Conservation (phyloP, 1,284 basidiomycete species). For the Trametes sp. region DNA sequence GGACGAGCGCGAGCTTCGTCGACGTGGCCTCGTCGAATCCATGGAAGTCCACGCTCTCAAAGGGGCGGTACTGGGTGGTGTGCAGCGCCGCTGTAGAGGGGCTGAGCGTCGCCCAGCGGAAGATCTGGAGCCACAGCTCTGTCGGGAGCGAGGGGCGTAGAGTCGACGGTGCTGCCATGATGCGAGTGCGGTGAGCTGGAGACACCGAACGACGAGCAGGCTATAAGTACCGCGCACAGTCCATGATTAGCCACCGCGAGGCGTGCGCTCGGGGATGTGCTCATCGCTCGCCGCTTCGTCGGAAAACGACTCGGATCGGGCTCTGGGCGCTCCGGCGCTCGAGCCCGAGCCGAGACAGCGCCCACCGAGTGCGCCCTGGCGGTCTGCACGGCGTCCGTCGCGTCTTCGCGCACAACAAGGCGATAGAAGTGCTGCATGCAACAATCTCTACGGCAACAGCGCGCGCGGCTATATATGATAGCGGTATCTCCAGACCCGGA, state of each 20-base stretch:
- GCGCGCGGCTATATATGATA: constrained; percentile 2
- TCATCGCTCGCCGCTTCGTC: not conserved
- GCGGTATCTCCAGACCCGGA: constrained; percentile 57
- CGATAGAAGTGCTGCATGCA: not conserved
- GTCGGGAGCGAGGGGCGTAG: constrained; percentile 30
- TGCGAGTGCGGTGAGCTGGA: not conserved
- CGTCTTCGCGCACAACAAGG: not conserved
- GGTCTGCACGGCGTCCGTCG: not conserved
- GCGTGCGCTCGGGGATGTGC: not conserved
- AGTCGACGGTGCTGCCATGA: not conserved
- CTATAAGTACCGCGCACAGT: not conserved
- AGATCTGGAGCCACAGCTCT: constrained; percentile 43
- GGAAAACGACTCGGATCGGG: constrained; percentile 2
- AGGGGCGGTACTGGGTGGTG: constrained; percentile 37
- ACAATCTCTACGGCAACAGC: constrained; percentile 2
- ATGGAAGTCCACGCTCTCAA: constrained; percentile 29
- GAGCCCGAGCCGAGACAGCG: constrained; percentile 1
- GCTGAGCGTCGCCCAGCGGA: constrained; percentile 40
- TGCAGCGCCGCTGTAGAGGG: constrained; percentile 30
- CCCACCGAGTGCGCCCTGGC: not conserved
- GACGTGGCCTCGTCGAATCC: constrained; percentile 18
- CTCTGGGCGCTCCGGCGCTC: constrained; percentile 3
- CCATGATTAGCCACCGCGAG: not conserved
- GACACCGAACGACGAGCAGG: not conserved
- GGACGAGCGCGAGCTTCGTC: constrained; percentile 52